These are phyloP conservation scores for Metschnikowia drakensbergensis DNA, from an alignment of 805 yeast genomes.

Conservation along the genomic window DNA sequence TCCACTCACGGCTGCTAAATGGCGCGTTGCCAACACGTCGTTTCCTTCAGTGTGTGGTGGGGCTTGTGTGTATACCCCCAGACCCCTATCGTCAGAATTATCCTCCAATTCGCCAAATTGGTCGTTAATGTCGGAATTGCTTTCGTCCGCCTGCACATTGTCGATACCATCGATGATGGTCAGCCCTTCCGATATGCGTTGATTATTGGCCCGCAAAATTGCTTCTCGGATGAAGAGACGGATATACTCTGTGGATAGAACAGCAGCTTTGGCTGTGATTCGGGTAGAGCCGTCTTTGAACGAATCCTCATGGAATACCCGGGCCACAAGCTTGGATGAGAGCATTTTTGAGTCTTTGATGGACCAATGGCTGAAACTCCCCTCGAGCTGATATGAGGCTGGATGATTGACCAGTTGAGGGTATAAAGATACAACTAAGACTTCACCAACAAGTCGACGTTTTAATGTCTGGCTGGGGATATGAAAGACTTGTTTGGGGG, in stretches of 20 bases:
- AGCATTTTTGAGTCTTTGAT: slow-evolving; percentile 3
- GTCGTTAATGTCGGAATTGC: slow-evolving; percentile 8
- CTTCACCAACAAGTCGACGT: too few relatives aligned
- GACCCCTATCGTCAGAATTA: slow-evolving; percentile 14
- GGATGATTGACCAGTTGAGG: too few relatives aligned
- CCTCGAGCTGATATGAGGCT: too few relatives aligned
- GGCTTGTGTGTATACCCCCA: slow-evolving; percentile 16
- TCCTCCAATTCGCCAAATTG: slow-evolving; percentile 14
- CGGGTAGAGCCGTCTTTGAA: slow-evolving; percentile 45
- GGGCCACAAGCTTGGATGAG: slow-evolving; percentile 39
- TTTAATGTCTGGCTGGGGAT: too few relatives aligned
- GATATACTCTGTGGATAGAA: slow-evolving; percentile 51
- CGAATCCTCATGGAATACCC: slow-evolving; percentile 49
- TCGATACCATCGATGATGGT: slow-evolving; percentile 34
- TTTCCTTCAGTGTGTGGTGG: slow-evolving; percentile 16
- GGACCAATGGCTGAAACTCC: too few relatives aligned
- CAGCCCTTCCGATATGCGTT: slow-evolving; percentile 33
- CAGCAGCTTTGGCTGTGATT: slow-evolving; percentile 46
- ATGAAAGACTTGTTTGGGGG: too few relatives aligned
- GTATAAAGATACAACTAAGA: too few relatives aligned
- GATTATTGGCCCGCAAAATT: slow-evolving; percentile 53
- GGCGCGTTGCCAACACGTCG: slow-evolving; percentile 48
- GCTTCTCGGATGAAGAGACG: slow-evolving; percentile 58
- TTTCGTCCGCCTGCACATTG: slow-evolving; percentile 15
- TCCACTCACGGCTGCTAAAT: slow-evolving; percentile 54